Evolutionary conservation across 345 rosid species (phyloP).

Genomic region (Draba incana): DNA sequence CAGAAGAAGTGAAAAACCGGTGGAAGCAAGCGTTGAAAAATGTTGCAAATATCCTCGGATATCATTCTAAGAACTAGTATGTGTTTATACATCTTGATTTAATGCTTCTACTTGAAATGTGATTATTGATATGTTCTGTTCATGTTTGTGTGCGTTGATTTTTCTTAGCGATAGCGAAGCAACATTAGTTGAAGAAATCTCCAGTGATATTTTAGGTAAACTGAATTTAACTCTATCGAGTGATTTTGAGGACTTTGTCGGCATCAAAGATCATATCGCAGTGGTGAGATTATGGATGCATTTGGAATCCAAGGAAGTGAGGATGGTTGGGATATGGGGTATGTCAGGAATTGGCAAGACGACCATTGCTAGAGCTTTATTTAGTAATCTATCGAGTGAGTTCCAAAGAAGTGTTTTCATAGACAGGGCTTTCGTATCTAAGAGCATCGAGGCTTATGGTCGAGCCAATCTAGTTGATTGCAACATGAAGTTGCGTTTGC

Average conservation of each 20-base stretch:
- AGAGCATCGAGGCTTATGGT: background rate
- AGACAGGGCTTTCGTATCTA: background rate
- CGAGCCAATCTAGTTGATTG: too few species aligned
- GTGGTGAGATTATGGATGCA: background rate
- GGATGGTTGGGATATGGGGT: constrained; percentile 17
- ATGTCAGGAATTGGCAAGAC: constrained; percentile 19
- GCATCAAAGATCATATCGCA: background rate
- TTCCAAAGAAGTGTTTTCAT: background rate
- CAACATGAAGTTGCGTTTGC: background rate
- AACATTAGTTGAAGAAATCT: background rate
- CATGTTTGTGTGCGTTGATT: background rate
- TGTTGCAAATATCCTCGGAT: constrained; percentile 6
- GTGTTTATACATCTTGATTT: too few species aligned
- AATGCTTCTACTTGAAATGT: too few species aligned
- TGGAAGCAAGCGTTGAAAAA: background rate
- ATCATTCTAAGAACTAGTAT: too few species aligned
- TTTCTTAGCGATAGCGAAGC: background rate
- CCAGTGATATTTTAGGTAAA: background rate
- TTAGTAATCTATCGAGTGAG: background rate
- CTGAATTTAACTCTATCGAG: background rate
- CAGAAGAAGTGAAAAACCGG: background rate
- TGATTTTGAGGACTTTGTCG: background rate
- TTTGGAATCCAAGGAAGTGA: background rate
- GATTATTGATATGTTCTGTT: background rate
- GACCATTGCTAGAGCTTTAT: background rate